Conservation (phyloP, 2,329 filamentous ascomycete species). For the Raffaelea arxii region DNA sequence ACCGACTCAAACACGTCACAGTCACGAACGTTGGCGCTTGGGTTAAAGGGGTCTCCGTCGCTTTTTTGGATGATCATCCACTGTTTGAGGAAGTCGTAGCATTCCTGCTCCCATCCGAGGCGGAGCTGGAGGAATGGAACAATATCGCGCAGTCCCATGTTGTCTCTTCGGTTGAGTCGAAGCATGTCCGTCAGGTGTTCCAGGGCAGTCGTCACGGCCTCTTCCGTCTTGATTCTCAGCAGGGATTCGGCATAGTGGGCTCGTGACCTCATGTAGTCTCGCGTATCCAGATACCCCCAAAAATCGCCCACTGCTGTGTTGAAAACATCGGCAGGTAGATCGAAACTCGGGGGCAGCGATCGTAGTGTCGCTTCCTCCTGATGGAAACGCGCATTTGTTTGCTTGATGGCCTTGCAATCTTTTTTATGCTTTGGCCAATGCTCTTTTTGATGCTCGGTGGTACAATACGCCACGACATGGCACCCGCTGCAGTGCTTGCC, state of each 20-base stretch:
- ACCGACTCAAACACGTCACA: conserved; percentile 28
- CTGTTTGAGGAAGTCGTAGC: conserved; percentile 40
- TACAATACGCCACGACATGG: too few species aligned
- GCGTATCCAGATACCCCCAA: conserved; percentile 21
- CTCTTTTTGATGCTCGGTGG: too few species aligned
- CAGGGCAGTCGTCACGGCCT: conserved; percentile 1
- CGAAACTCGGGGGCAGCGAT: too few species aligned
- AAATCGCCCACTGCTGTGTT: conserved; percentile 23
- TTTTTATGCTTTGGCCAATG: too few species aligned
- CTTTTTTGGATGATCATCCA: conserved; percentile 23
- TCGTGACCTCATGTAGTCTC: conserved; percentile 26
- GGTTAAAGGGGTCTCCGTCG: conserved; percentile 19
- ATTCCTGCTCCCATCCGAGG: conserved; percentile 22
- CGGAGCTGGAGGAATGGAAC: conserved; percentile 17
- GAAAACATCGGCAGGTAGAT: too few species aligned
- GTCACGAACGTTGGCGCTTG: conserved; percentile 17
- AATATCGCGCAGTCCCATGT: conserved; percentile 9
- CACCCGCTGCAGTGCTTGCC: too few species aligned
- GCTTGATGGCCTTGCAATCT: too few species aligned
- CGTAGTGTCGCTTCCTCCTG: too few species aligned
- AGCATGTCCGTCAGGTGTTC: conserved; percentile 7
- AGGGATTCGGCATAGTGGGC: conserved; percentile 18
- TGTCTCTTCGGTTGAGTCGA: conserved; percentile 8
- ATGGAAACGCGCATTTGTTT: too few species aligned
- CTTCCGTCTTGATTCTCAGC: conserved; percentile 17